Percentiles rank a stretch among this genome's conserved stretches.
These are phyloP conservation scores for Eucalyptus urophylla DNA, from an alignment of 345 rosid genomes.

Conservation along the genomic window DNA sequence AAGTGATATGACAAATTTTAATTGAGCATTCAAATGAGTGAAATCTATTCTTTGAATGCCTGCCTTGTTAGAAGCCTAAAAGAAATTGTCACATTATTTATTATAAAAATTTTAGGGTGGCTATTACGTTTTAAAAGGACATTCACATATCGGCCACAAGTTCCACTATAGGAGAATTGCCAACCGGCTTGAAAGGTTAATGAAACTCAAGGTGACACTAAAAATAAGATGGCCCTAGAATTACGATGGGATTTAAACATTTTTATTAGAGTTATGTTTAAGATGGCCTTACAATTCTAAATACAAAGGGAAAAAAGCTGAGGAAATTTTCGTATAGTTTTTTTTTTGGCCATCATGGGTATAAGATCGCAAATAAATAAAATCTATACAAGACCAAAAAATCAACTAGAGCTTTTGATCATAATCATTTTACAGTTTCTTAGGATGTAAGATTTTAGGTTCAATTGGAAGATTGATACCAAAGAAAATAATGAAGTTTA, in stretches of 20 bases:
- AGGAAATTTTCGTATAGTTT: not conserved
- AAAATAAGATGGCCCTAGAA: not conserved
- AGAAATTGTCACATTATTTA: not conserved
- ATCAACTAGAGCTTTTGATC: not conserved
- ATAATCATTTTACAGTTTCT: too few species aligned
- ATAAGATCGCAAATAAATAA: not conserved
- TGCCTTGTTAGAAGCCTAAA: not conserved
- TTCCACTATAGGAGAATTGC: not conserved
- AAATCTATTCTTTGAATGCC: too few species aligned
- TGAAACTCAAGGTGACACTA: too few species aligned
- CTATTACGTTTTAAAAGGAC: too few species aligned
- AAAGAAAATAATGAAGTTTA: too few species aligned
- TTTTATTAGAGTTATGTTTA: too few species aligned
- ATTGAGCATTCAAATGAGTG: not conserved
- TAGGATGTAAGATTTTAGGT: too few species aligned
- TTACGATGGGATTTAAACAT: too few species aligned
- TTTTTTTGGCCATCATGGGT: not conserved
- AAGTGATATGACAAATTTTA: not conserved
- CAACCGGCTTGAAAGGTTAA: too few species aligned
- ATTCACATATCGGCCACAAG: not conserved
- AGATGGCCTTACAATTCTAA: not conserved
- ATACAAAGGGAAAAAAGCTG: not conserved
- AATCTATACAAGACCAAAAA: not conserved
- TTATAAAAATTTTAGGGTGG: too few species aligned
- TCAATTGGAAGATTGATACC: too few species aligned